phyloP scores from a whole-genome alignment of 2,329 filamentous ascomycete genomes.

The Talaromyces pinophilus region DNA sequence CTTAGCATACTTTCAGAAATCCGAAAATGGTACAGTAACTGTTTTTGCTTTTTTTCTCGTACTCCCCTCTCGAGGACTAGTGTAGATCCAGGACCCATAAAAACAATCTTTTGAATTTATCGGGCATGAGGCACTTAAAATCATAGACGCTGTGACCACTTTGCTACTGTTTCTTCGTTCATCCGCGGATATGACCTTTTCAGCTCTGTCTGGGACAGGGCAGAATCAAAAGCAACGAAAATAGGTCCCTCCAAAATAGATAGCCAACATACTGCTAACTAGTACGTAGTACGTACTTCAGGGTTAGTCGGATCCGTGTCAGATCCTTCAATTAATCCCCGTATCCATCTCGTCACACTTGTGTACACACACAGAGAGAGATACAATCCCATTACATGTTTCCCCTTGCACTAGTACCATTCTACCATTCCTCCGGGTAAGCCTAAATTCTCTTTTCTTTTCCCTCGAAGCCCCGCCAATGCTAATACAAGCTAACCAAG shows the following conservation, averaged over 20 bases:
- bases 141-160: constrained; percentile 11
- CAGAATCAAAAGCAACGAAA: constrained; percentile 9
- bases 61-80: constrained; percentile 4
- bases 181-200: constrained; percentile 4
- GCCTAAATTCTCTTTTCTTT: constrained; percentile 3
- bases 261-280: neutral
- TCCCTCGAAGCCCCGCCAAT: constrained; percentile 8
- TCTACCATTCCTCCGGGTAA: constrained; percentile 13
- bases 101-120: constrained; percentile 8
- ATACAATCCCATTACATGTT: neutral
- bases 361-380: neutral
- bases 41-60: constrained; percentile 12
- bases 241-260: neutral
- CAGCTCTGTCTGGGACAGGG: neutral
- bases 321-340: constrained; percentile 8
- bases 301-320: constrained; percentile 5
- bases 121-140: constrained; percentile 3
- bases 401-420: constrained; percentile 17
- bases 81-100: constrained; percentile 18
- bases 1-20: constrained; percentile 2
- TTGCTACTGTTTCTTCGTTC: neutral
- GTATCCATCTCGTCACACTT: constrained; percentile 1
- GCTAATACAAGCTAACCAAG: neutral
- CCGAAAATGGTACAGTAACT: neutral
- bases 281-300: neutral